Conservation (phyloP, 306 rosid genomes). For the Amphicarpaea edgeworthii region DNA sequence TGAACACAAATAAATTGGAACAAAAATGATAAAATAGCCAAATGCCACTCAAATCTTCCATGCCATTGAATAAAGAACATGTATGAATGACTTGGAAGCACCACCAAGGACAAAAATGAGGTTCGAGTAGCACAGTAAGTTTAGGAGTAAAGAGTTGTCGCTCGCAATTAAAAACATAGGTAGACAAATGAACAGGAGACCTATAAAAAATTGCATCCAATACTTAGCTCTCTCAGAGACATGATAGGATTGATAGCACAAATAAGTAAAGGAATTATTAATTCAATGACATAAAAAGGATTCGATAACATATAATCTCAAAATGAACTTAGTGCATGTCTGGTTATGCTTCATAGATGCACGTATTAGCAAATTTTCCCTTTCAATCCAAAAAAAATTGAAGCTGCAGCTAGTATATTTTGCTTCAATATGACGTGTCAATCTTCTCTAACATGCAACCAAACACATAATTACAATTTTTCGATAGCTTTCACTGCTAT, state of each 20-base stretch:
- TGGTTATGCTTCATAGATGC: too few species aligned
- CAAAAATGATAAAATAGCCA: background rate
- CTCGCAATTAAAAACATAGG: background rate
- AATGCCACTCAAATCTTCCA: background rate
- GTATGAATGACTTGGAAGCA: conserved; percentile 3
- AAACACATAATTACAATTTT: background rate
- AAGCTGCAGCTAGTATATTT: background rate
- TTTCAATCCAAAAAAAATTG: background rate
- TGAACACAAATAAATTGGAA: background rate
- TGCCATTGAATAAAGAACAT: conserved; percentile 1
- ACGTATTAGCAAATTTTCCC: background rate
- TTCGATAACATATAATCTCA: background rate
- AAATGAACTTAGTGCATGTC: background rate
- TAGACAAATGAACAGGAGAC: background rate
- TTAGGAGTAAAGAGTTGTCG: background rate
- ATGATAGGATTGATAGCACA: background rate
- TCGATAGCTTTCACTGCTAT: background rate
- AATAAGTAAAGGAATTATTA: background rate
- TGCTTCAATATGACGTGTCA: background rate
- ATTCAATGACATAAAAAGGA: background rate
- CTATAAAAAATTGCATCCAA: background rate
- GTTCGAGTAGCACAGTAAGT: conserved; percentile 21
- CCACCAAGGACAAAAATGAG: conserved; percentile 1
- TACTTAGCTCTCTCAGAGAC: conserved; percentile 1
- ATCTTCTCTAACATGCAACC: too few species aligned